Evolutionary conservation across 2,329 filamentous ascomycete species (phyloP).

Genomic region (Sarocladium oryzae): DNA sequence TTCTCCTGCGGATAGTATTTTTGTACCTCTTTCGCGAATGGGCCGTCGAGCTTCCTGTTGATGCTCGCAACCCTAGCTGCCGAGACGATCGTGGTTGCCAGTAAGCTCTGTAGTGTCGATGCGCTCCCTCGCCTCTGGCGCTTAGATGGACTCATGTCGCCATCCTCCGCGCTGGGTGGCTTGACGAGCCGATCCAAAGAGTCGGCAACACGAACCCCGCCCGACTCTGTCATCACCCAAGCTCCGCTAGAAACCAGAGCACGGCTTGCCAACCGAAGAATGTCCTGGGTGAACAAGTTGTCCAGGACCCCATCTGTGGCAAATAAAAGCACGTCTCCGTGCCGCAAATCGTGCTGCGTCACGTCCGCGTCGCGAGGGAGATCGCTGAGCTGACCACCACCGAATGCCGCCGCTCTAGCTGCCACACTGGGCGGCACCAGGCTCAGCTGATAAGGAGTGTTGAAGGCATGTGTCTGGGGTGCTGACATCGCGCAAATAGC

Average conservation of each 20-base stretch:
- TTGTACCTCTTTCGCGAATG: constrained; percentile 92
- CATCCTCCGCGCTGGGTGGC: constrained; percentile 19
- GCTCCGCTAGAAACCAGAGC: constrained; percentile 69
- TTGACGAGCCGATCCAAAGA: constrained; percentile 43
- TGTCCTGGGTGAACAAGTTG: constrained; percentile 87
- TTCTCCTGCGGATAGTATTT: constrained; percentile 78
- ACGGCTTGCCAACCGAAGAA: constrained; percentile 70
- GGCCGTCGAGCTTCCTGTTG: constrained; percentile 76
- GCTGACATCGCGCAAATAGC: constrained; percentile 77
- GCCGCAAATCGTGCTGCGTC: constrained; percentile 67
- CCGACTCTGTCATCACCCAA: constrained; percentile 58
- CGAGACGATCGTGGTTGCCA: constrained; percentile 72
- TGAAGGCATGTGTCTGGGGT: constrained; percentile 93
- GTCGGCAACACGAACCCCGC: constrained; percentile 58
- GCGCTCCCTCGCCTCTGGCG: constrained; percentile 16
- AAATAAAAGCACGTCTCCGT: constrained; percentile 90
- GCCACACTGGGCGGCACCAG: constrained; percentile 77
- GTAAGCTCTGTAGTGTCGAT: constrained; percentile 63
- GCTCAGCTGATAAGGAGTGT: constrained; percentile 92
- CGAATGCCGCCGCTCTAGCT: constrained; percentile 75
- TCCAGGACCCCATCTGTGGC: constrained; percentile 96
- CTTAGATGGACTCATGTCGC: not conserved
- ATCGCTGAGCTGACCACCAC: constrained; percentile 74
- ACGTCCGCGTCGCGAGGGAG: constrained; percentile 78
- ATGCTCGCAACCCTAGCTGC: constrained; percentile 81